Evolutionary conservation across 768 basidiomycete species (phyloP).

Genomic region (Gloeopeniophorella convolvens): DNA sequence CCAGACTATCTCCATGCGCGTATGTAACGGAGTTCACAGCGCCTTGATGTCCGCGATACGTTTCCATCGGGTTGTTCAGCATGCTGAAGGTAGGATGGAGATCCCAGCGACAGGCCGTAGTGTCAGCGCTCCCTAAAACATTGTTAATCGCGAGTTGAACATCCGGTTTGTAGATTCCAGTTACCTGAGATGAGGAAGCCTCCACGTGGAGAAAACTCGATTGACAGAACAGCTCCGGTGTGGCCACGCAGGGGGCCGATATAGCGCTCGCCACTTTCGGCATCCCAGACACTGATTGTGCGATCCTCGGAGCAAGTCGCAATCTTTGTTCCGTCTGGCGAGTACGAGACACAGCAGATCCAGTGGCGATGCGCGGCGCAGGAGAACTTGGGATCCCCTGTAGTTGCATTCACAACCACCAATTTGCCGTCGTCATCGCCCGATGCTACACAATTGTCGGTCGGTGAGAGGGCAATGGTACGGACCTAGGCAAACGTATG

Average conservation of each 20-base stretch:
- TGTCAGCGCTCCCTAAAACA: neutral
- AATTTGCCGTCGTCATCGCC: slow-evolving; percentile 6
- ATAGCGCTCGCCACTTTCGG: neutral
- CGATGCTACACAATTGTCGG: neutral
- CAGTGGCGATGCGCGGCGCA: neutral
- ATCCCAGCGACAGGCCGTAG: slow-evolving; percentile 1
- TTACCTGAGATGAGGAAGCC: slow-evolving; percentile 8
- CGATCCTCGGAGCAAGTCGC: slow-evolving; percentile 17
- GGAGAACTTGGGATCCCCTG: neutral
- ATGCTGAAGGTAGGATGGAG: neutral
- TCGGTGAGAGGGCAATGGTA: neutral
- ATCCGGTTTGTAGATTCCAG: too few relatives aligned
- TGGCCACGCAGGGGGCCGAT: neutral
- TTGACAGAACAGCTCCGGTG: neutral
- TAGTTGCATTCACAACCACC: neutral
- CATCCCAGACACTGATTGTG: slow-evolving; percentile 17
- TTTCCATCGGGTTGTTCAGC: neutral
- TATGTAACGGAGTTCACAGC: slow-evolving; percentile 9
- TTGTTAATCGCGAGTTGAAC: too few relatives aligned
- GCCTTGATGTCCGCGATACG: slow-evolving; percentile 22
- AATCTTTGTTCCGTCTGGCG: slow-evolving; percentile 13
- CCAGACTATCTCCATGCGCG: neutral
- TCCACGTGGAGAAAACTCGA: slow-evolving; percentile 4
- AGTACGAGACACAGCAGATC: slow-evolving; percentile 16
- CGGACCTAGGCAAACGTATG: neutral